A percentile compares a stretch with the other conserved stretches of the same genome.
These are phyloP conservation scores for Colletotrichum sp. DNA, from an alignment of 2,329 filamentous ascomycete species.

Conservation along the genomic window DNA sequence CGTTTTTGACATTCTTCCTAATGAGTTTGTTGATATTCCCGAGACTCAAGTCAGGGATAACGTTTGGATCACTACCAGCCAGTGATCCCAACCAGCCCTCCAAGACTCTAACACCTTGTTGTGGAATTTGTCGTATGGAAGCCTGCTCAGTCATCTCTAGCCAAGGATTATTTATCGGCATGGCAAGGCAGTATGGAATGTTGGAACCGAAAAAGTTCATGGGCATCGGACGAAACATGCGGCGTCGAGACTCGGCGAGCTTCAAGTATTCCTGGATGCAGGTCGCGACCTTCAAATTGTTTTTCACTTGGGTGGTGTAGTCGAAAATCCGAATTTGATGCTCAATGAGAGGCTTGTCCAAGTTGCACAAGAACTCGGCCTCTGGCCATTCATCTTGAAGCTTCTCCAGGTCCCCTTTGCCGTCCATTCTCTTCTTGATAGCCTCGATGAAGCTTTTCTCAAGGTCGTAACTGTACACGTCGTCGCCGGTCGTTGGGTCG, in stretches of 20 bases:
- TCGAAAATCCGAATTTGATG: not conserved
- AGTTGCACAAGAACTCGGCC: not conserved
- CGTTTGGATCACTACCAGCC: not conserved
- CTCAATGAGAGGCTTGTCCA: not conserved
- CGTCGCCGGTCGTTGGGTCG: not conserved
- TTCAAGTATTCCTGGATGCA: not conserved
- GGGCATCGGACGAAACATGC: not conserved
- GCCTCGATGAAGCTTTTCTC: not conserved
- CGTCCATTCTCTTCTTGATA: not conserved
- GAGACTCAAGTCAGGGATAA: not conserved
- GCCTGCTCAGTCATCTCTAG: not conserved
- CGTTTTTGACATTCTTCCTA: too few species aligned
- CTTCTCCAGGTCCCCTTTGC: not conserved
- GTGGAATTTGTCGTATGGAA: not conserved
- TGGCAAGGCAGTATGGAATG: not conserved
- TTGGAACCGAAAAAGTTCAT: not conserved
- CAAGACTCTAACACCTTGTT: not conserved
- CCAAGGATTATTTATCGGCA: not conserved
- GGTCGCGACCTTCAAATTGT: not conserved
- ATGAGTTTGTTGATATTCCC: too few species aligned
- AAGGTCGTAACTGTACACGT: not conserved
- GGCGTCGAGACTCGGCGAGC: not conserved
- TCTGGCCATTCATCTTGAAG: not conserved
- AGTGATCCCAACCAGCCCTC: not conserved
- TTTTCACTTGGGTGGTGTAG: not conserved